Evolutionary conservation across 768 basidiomycete species (phyloP).

Genomic region (Tulasnella sp.): DNA sequence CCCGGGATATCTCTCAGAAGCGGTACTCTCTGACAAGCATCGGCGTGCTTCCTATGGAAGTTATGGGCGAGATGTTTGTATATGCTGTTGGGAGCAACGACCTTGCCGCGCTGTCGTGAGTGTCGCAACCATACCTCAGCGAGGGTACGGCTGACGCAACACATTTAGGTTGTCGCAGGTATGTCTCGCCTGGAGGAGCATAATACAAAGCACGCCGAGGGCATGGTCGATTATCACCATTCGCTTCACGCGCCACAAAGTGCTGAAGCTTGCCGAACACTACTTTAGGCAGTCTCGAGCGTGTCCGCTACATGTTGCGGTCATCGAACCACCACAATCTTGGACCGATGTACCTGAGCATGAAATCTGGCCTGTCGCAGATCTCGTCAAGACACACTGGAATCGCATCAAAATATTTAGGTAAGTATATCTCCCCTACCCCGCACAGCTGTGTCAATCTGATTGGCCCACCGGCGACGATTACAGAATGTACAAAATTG

Average conservation of each 20-base stretch:
- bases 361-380: neutral
- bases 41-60: constrained; percentile 4
- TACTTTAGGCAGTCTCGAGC: constrained; percentile 6
- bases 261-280: neutral
- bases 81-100: neutral
- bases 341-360: neutral
- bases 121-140: too few relatives aligned
- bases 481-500: constrained; percentile 10
- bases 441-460: neutral
- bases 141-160: neutral
- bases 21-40: neutral
- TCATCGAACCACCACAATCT: constrained; percentile 1
- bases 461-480: too few relatives aligned
- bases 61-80: constrained; percentile 12
- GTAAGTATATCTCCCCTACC: neutral
- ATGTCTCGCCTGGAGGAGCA: constrained; percentile 7
- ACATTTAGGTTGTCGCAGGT: constrained; percentile 6
- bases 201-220: constrained; percentile 9
- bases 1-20: constrained; percentile 2
- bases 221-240: constrained; percentile 12
- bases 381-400: constrained; percentile 6
- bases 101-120: constrained; percentile 6
- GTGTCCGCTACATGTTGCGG: constrained; percentile 9
- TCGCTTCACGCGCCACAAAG: constrained; percentile 3
- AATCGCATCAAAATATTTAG: constrained; percentile 4